These are phyloP conservation scores for Leccinum olivaceopallidum DNA, from an alignment of 768 basidiomycete species.

Conservation along the genomic window DNA sequence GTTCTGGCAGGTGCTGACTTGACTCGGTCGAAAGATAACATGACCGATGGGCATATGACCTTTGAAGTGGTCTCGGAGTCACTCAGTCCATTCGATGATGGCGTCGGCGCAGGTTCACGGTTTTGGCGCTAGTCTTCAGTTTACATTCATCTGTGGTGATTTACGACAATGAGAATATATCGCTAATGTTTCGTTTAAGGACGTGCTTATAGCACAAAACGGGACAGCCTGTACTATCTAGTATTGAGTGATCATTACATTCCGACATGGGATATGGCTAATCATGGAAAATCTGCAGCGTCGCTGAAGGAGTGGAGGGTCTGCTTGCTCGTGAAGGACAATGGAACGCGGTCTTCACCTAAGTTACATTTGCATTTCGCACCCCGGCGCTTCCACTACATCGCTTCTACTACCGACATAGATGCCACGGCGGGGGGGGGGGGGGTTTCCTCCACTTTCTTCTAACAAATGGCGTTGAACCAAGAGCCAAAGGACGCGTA, in stretches of 20 bases:
- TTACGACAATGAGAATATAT: neutral
- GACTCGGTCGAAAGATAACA: neutral
- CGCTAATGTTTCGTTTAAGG: neutral
- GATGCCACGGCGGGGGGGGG: neutral
- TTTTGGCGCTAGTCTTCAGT: neutral
- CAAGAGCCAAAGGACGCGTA: too few species aligned
- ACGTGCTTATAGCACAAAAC: neutral
- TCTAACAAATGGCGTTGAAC: too few species aligned
- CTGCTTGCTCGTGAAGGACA: neutral
- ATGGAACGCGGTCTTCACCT: neutral
- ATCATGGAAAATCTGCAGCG: neutral
- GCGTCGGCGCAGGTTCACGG: neutral
- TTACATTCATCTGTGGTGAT: neutral
- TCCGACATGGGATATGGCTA: neutral
- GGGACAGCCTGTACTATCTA: neutral
- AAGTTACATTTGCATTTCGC: neutral
- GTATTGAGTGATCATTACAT: neutral
- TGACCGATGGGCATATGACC: constrained; percentile 8
- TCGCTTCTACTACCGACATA: neutral
- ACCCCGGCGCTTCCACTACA: neutral
- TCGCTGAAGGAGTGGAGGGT: neutral
- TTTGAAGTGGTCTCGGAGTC: constrained; percentile 27
- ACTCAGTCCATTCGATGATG: constrained; percentile 8
- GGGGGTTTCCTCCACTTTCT: neutral
- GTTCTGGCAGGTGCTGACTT: constrained; percentile 6